Base-by-base conservation (phyloP, 805 yeast genomes). In the Kazachstania kunashirensis region DNA sequence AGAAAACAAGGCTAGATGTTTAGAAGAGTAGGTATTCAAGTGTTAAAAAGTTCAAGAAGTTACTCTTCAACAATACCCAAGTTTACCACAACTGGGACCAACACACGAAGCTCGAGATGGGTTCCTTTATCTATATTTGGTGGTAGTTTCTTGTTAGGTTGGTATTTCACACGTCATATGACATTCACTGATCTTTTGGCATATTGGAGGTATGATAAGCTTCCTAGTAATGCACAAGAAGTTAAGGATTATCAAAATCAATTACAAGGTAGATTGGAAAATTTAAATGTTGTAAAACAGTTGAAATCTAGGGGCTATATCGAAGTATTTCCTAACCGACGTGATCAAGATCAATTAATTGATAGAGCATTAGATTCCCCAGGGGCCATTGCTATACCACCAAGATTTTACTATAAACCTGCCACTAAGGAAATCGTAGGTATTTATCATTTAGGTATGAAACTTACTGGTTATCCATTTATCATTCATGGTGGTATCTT, bases 401-500 rank as follows among this genome's bases (percentile, higher is more conserved):
- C 95, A 1, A 63, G 76, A 18, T 67, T 82, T 11, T 83, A 80
- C 48, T 73, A 72, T 44, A 73, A 79, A 41, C 62, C 68, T 2
- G 56, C 63, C 11, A 70, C 73, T 0, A 67, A 69, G 36, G 81
- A 82, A 46, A 70, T 79, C 0, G 67, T 82, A 1, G 71, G 84
- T 0, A 68, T 85, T 5, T 66, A 84, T 18, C 94, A 84, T 53
- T 67, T 81, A 36, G 96, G 96, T 0, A 75, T 79, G 51, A 71
- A 71, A 42, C 57, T 86, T 15, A 77, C 89, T 29, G 96, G 96
- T 1, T 86, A 80, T 53, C 96, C 96, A 2, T 79, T 84, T 48
- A 61, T 88, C 14, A 71, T 84, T 3, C 96, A 86, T 53, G 96
- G 96, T 3, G 96, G 96, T 0, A 73, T 88, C 20, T 55, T 86